Evolutionary conservation across 257 asterid species (phyloP).

Genomic region (Nicotiana tabacum): DNA sequence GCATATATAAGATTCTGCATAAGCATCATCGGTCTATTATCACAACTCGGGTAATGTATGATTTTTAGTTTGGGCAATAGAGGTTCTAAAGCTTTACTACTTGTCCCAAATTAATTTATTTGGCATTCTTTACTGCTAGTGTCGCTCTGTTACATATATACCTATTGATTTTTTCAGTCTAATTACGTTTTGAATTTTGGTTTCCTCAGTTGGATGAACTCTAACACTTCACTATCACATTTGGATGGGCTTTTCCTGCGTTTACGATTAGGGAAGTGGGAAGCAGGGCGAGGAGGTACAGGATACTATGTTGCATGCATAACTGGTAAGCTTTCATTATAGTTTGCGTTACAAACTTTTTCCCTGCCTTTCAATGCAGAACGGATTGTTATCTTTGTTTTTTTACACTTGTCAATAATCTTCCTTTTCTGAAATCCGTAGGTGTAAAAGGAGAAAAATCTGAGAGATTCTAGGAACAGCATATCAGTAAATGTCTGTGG

Average conservation of each 20-base stretch:
- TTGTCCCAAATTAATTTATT: neutral
- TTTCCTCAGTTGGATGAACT: slow-evolving; percentile 50
- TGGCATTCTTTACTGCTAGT: neutral
- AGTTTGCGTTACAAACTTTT: neutral
- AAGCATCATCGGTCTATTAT: neutral
- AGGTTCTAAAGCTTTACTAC: neutral
- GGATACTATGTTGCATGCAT: slow-evolving; percentile 68
- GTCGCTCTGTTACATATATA: neutral
- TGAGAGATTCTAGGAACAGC: slow-evolving; percentile 25
- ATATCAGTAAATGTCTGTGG: slow-evolving; percentile 64
- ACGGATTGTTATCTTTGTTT: too few species aligned
- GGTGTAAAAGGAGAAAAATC: slow-evolving; percentile 29
- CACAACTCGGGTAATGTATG: neutral
- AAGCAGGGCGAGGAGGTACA: slow-evolving; percentile 45
- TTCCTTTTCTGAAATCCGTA: slow-evolving; percentile 7
- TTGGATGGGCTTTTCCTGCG: slow-evolving; percentile 68
- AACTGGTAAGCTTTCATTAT: slow-evolving; percentile 31
- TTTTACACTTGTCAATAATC: neutral
- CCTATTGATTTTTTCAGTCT: neutral
- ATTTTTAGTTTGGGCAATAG: neutral
- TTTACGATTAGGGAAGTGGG: slow-evolving; percentile 50
- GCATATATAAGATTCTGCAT: neutral
- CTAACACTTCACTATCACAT: slow-evolving; percentile 26
- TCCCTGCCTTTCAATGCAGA: neutral
- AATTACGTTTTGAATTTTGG: neutral